Evolutionary conservation across 352 stramenopile species (phyloP).

Genomic region (Aphanomyces astaci): DNA sequence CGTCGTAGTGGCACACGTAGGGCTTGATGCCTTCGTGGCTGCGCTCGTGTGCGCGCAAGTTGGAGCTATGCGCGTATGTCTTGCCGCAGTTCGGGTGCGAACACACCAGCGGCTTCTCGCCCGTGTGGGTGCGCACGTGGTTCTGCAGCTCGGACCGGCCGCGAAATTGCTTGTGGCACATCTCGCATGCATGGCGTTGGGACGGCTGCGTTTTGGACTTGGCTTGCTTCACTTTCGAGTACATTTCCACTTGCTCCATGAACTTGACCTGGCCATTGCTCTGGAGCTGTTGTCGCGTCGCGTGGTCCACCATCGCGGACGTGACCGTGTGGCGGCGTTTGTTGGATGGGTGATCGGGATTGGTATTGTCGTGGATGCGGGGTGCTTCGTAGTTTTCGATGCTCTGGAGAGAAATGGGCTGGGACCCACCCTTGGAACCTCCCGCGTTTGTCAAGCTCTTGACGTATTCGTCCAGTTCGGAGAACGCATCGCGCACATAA

Average conservation of each 20-base stretch:
- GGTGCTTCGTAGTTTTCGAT: slow-evolving; percentile 23
- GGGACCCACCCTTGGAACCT: not conserved
- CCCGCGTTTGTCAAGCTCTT: slow-evolving; percentile 18
- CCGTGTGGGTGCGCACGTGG: slow-evolving; percentile 85
- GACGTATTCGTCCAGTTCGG: slow-evolving; percentile 79
- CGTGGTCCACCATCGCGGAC: slow-evolving; percentile 14
- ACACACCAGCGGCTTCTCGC: slow-evolving; percentile 85
- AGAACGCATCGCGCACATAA: slow-evolving; percentile 82
- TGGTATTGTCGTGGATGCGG: not conserved
- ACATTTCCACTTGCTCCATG: slow-evolving; percentile 82
- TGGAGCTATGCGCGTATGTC: slow-evolving; percentile 85
- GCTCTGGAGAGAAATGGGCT: not conserved
- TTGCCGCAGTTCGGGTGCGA: slow-evolving; percentile 80
- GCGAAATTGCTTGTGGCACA: slow-evolving; percentile 79
- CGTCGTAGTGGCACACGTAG: slow-evolving; percentile 85
- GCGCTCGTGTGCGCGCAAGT: slow-evolving; percentile 85
- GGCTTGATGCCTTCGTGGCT: slow-evolving; percentile 87
- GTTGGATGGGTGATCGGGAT: not conserved
- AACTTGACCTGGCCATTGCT: slow-evolving; percentile 59
- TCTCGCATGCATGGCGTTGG: slow-evolving; percentile 79
- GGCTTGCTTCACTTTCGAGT: slow-evolving; percentile 79
- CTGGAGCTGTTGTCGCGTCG: slow-evolving; percentile 17
- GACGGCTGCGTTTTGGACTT: slow-evolving; percentile 82
- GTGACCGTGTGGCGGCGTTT: slow-evolving; percentile 21
- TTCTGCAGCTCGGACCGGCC: slow-evolving; percentile 77